Evolutionary conservation across 2,329 filamentous ascomycete genomes (phyloP).

Genomic region (Hypoxylon sp.): DNA sequence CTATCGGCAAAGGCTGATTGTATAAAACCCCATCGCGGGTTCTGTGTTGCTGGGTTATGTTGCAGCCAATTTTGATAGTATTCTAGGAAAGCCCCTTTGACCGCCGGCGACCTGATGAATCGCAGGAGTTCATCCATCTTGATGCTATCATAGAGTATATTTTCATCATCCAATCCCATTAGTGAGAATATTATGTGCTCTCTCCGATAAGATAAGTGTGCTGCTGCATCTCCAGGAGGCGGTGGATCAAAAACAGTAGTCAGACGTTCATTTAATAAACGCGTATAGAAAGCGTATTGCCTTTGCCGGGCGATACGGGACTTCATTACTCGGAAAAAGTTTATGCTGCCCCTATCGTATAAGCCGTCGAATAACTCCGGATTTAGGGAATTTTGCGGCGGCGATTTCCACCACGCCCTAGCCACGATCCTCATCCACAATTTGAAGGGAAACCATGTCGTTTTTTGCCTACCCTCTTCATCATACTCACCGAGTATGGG

Average conservation of each 20-base stretch:
- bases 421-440: slow-evolving; percentile 19
- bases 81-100: slow-evolving; percentile 5
- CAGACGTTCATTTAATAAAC: not conserved
- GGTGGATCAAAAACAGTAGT: not conserved
- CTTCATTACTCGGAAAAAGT: slow-evolving; percentile 31
- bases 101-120: slow-evolving; percentile 9
- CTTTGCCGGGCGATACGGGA: slow-evolving; percentile 16
- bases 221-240: not conserved
- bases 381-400: not conserved
- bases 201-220: not conserved
- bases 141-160: not conserved
- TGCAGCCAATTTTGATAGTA: slow-evolving; percentile 1
- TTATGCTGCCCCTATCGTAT: not conserved
- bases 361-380: not conserved
- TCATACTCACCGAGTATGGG: not conserved
- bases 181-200: slow-evolving; percentile 5
- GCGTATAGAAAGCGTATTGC: not conserved
- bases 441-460: slow-evolving; percentile 8
- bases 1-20: slow-evolving; percentile 11
- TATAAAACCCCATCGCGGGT: slow-evolving; percentile 22
- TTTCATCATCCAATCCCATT: not conserved
- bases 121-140: not conserved
- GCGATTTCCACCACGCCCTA: slow-evolving; percentile 3
- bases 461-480: not conserved
- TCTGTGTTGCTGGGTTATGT: not conserved